Conservation (phyloP, 2,329 filamentous ascomycete species). For the Thielaviopsis populi region DNA sequence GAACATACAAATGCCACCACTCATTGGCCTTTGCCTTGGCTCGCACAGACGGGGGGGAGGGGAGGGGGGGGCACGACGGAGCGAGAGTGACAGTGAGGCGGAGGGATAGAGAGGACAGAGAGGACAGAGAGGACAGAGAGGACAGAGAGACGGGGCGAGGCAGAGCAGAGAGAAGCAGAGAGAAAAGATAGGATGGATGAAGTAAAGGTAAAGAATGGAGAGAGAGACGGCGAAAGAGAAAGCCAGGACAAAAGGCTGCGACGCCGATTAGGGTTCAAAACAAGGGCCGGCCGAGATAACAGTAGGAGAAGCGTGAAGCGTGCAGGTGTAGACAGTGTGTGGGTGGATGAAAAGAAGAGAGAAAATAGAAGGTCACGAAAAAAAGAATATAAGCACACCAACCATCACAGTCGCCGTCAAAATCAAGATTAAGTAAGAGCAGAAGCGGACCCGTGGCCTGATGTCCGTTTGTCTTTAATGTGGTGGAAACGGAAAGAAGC, state of each 20-base stretch:
- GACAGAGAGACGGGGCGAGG: too few species aligned
- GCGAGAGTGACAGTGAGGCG: too few species aligned
- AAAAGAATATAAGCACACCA: neutral
- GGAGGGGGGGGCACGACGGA: too few species aligned
- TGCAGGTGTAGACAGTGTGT: neutral
- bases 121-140: too few species aligned
- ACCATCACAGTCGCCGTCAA: neutral
- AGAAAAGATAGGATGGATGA: too few species aligned
- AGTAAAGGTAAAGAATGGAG: neutral
- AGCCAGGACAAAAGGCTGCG: neutral
- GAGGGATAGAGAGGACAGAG: too few species aligned
- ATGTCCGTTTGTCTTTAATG: neutral
- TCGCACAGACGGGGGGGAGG: neutral
- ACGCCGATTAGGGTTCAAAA: neutral
- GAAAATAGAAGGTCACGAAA: neutral
- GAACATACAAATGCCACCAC: neutral
- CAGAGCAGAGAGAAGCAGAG: too few species aligned
- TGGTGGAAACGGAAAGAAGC: neutral
- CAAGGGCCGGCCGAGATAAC: neutral
- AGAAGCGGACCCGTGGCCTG: neutral
- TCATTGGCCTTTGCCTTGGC: neutral
- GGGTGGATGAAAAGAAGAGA: neutral
- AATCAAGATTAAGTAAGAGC: neutral
- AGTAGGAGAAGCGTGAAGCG: neutral
- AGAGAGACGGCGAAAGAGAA: neutral